These are phyloP conservation scores for Daldinia grandis DNA, from an alignment of 495 filamentous ascomycete genomes.

Conservation along the genomic window DNA sequence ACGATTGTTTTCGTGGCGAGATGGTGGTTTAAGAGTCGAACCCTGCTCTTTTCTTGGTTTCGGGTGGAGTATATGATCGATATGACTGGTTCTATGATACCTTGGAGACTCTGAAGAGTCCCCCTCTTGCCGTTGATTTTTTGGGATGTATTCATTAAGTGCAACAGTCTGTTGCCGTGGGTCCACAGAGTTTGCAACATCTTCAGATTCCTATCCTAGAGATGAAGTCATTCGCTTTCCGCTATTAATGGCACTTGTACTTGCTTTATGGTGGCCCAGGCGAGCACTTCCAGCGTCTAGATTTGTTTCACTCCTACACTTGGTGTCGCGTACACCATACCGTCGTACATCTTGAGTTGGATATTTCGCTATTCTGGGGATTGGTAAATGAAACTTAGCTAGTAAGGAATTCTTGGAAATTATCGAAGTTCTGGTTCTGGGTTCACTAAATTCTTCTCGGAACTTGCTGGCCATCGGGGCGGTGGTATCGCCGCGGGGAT, in stretches of 20 bases:
- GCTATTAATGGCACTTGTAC: not conserved
- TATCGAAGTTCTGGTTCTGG: slow-evolving; percentile 16
- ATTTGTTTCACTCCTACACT: not conserved
- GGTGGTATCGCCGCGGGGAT: slow-evolving; percentile 41
- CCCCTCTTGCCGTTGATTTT: not conserved
- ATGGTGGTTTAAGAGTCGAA: slow-evolving; percentile 20
- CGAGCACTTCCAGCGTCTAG: not conserved
- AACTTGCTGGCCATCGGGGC: slow-evolving; percentile 45
- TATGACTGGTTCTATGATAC: not conserved
- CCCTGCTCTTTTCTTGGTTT: slow-evolving; percentile 16
- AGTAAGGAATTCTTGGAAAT: slow-evolving; percentile 45
- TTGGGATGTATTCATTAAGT: not conserved
- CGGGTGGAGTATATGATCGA: not conserved
- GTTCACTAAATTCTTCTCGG: slow-evolving; percentile 43
- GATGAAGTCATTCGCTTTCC: not conserved
- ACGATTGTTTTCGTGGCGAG: slow-evolving; percentile 10
- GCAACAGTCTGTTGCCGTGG: not conserved
- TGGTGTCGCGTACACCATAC: not conserved
- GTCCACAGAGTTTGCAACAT: not conserved
- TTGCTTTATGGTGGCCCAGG: not conserved
- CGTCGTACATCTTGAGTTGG: slow-evolving; percentile 28
- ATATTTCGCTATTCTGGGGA: slow-evolving; percentile 43
- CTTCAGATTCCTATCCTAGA: not conserved
- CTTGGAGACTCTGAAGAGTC: not conserved
- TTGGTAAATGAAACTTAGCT: slow-evolving; percentile 46